These are phyloP conservation scores for Thalassiosira livingstoniorum DNA, from an alignment of 352 stramenopile genomes.

Conservation along the genomic window DNA sequence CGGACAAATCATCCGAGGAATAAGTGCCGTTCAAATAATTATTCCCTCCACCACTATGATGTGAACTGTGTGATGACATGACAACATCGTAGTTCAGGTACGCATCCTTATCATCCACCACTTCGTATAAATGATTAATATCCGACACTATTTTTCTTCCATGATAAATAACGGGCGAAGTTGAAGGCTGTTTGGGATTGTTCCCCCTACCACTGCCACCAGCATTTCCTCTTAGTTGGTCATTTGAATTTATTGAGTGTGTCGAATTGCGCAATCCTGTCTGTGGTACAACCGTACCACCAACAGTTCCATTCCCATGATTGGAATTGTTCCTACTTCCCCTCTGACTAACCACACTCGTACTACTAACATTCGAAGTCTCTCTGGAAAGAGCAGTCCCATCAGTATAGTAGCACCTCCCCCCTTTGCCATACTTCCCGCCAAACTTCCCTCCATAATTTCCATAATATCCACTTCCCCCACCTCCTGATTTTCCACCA, in stretches of 20 bases:
- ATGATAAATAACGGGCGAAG: constrained; percentile 26
- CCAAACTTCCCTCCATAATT: not conserved
- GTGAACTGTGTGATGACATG: not conserved
- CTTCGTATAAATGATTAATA: constrained; percentile 52
- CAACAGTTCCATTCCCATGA: not conserved
- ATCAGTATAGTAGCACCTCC: not conserved
- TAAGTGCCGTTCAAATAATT: constrained; percentile 3
- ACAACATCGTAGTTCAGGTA: constrained; percentile 56
- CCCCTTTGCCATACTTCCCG: not conserved
- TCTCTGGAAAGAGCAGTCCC: not conserved
- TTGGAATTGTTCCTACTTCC: constrained; percentile 5
- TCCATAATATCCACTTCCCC: not conserved
- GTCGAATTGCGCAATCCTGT: not conserved
- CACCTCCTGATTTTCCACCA: not conserved
- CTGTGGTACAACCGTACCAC: not conserved
- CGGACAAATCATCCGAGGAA: not conserved
- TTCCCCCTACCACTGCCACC: not conserved
- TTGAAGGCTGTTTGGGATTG: not conserved
- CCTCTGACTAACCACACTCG: not conserved
- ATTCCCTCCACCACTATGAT: constrained; percentile 11
- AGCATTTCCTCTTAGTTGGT: not conserved
- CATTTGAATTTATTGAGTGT: not conserved
- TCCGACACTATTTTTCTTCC: constrained; percentile 57
- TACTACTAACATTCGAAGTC: not conserved
- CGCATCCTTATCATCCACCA: constrained; percentile 58